These are phyloP conservation scores for Nevesoporus exiguus DNA, from an alignment of 768 basidiomycete genomes.

Conservation along the genomic window DNA sequence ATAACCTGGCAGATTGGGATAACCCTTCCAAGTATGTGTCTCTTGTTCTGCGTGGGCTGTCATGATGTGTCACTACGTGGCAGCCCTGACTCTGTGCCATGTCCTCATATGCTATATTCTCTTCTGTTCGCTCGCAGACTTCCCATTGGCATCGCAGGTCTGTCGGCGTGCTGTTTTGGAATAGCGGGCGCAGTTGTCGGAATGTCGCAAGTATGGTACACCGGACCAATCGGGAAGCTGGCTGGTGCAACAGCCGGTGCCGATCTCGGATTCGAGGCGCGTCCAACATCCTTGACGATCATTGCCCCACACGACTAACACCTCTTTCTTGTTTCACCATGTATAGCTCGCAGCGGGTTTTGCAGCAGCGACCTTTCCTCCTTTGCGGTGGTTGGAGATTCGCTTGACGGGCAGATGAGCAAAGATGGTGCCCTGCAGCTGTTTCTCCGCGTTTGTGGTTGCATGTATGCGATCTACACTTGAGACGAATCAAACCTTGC, in stretches of 20 bases:
- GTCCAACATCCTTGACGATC: background rate
- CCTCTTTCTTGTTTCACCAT: background rate
- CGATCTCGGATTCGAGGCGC: conserved; percentile 54
- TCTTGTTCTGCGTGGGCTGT: background rate
- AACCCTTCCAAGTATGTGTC: conserved; percentile 32
- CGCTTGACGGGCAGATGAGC: conserved; percentile 37
- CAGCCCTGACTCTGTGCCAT: background rate
- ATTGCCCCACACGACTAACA: background rate
- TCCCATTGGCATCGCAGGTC: conserved; percentile 46
- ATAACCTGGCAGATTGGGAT: conserved; percentile 50
- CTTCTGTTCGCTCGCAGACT: conserved; percentile 28
- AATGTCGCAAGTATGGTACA: conserved; percentile 54
- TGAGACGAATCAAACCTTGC: no score
- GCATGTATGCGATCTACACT: background rate
- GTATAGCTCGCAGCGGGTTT: conserved; percentile 43
- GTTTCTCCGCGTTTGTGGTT: background rate
- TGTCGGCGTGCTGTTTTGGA: conserved; percentile 45
- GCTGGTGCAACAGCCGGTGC: conserved; percentile 44
- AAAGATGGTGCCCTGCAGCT: background rate
- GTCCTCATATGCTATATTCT: background rate
- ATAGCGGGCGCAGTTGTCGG: conserved; percentile 47
- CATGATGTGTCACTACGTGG: no score
- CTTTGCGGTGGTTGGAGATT: conserved; percentile 50
- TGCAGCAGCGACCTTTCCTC: conserved; percentile 44
- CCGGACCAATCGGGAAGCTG: conserved; percentile 43